These are phyloP conservation scores for Platanthera zijinensis DNA, from an alignment of 106 monocot species.

Conservation along the genomic window DNA sequence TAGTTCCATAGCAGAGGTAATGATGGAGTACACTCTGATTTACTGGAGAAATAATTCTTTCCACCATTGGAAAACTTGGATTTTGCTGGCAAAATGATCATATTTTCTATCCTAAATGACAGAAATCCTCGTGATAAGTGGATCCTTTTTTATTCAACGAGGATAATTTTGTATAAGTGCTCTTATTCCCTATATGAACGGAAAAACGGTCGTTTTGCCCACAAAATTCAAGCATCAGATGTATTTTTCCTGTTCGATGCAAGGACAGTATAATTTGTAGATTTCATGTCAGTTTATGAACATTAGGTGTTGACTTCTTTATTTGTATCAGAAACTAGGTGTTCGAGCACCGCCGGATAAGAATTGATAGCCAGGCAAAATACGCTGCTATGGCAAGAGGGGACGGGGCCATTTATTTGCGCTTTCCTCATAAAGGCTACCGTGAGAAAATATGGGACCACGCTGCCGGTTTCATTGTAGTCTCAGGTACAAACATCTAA, in stretches of 20 bases:
- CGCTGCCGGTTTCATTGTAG: constrained; percentile 93
- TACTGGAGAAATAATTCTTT: background rate
- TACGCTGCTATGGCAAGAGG: constrained; percentile 92
- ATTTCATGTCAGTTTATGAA: background rate
- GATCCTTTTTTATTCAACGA: too few relatives aligned
- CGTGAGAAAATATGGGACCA: constrained; percentile 99
- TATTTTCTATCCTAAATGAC: too few relatives aligned
- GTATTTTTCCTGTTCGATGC: too few relatives aligned
- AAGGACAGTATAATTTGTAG: too few relatives aligned
- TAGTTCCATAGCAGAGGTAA: constrained; percentile 76
- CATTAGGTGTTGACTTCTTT: constrained; percentile 2
- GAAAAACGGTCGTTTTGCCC: too few relatives aligned
- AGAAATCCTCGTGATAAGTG: too few relatives aligned
- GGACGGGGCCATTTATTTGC: constrained; percentile 93
- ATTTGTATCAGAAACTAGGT: constrained; percentile 70
- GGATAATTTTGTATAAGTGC: too few relatives aligned
- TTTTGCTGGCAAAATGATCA: too few relatives aligned
- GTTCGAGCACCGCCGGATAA: constrained; percentile 84
- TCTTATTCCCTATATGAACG: too few relatives aligned
- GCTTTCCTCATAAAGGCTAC: constrained; percentile 89
- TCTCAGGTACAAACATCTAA: constrained; percentile 5
- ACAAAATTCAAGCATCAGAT: too few relatives aligned
- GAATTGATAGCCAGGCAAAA: constrained; percentile 98
- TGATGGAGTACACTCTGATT: background rate
- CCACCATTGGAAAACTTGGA: too few relatives aligned